Evolutionary conservation across 2,329 filamentous ascomycete genomes (phyloP).

Genomic region (Sporothrix luriei): DNA sequence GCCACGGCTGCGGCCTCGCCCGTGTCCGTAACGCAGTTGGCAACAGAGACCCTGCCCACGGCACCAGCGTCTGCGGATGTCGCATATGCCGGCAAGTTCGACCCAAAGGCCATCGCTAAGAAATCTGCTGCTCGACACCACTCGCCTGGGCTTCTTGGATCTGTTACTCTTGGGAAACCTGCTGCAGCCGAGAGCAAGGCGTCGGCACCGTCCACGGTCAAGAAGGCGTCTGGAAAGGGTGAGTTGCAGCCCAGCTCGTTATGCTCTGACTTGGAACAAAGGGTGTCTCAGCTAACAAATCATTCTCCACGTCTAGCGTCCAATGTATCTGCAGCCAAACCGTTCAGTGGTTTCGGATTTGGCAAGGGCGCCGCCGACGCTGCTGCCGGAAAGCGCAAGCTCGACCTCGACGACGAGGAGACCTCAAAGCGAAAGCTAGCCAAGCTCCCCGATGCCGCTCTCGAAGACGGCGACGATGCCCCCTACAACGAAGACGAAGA

Average conservation of each 20-base stretch:
- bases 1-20: constrained; percentile 52
- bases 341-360: constrained; percentile 82
- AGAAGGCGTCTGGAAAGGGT: constrained; percentile 29
- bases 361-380: constrained; percentile 63
- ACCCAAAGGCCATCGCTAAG: constrained; percentile 83
- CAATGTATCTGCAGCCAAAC: constrained; percentile 51
- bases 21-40: neutral
- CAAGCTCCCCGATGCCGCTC: constrained; percentile 77
- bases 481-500: constrained; percentile 63
- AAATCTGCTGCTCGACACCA: constrained; percentile 67
- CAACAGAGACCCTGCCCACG: neutral
- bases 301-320: neutral
- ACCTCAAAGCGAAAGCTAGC: constrained; percentile 84
- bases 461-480: constrained; percentile 63
- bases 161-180: constrained; percentile 43
- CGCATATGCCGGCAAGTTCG: constrained; percentile 76
- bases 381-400: constrained; percentile 67
- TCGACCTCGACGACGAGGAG: constrained; percentile 88
- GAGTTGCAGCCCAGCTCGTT: neutral
- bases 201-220: neutral
- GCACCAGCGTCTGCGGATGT: constrained; percentile 54
- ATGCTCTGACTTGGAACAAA: neutral
- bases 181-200: neutral
- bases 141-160: constrained; percentile 57
- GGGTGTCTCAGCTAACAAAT: constrained; percentile 37